Evolutionary conservation across 495 filamentous ascomycete genomes (phyloP).

Genomic region (Neurospora sp.): DNA sequence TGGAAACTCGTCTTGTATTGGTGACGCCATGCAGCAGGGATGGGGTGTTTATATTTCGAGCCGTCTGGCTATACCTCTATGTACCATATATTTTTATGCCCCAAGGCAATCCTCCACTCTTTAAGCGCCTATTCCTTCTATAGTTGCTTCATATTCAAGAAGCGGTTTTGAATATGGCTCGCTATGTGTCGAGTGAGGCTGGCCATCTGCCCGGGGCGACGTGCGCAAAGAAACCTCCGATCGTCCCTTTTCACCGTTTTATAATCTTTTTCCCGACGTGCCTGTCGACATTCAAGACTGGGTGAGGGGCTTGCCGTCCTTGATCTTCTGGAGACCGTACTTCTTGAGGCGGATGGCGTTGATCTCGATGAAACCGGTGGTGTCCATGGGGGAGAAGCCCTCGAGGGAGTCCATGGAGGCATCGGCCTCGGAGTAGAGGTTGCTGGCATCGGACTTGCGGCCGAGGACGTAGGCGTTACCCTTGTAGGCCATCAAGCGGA

Average conservation of each 20-base stretch:
- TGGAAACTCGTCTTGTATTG: background rate
- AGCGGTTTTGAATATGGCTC: background rate
- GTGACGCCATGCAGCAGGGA: background rate
- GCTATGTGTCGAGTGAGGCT: background rate
- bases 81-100: background rate
- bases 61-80: background rate
- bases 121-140: background rate
- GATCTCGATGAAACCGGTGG: slow-evolving; percentile 64
- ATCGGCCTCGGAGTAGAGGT: slow-evolving; percentile 76
- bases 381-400: slow-evolving; percentile 66
- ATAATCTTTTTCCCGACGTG: background rate
- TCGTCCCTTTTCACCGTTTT: background rate
- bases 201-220: background rate
- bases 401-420: slow-evolving; percentile 81
- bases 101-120: background rate
- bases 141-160: background rate
- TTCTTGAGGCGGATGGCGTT: slow-evolving; percentile 85
- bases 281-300: slow-evolving; percentile 10
- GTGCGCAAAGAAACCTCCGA: background rate
- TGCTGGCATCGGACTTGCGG: slow-evolving; percentile 64
- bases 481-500: slow-evolving; percentile 68
- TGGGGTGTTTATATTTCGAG: background rate
- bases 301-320: slow-evolving; percentile 43
- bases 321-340: slow-evolving; percentile 63
- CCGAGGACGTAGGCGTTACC: slow-evolving; percentile 66